Conservation (phyloP, 2,329 filamentous ascomycete genomes). For the Fusarium sp. region DNA sequence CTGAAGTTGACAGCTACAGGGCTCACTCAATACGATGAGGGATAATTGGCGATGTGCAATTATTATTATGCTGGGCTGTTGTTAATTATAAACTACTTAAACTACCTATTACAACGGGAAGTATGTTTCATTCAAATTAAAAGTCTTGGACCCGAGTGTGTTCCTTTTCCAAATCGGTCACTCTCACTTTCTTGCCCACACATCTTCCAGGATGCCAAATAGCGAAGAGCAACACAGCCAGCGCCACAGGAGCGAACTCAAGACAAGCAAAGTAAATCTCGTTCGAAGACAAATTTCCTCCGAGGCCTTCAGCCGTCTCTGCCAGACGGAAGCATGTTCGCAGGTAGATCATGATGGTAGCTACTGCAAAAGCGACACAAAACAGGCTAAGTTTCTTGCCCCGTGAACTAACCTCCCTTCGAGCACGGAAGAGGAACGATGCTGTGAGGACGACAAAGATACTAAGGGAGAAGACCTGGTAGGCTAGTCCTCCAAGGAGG, state of each 20-base stretch:
- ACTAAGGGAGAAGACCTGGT: conserved; percentile 66
- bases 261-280: conserved; percentile 67
- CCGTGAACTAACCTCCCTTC: conserved; percentile 44
- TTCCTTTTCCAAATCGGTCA: conserved; percentile 40
- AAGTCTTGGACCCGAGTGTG: conserved; percentile 23
- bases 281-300: conserved; percentile 60
- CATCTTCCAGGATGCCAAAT: conserved; percentile 51
- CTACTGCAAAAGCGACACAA: conserved; percentile 56
- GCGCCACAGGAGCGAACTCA: conserved; percentile 67
- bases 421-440: conserved; percentile 58
- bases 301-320: conserved; percentile 65
- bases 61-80: background rate
- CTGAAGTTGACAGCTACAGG: conserved; percentile 19
- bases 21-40: background rate
- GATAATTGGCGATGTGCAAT: background rate
- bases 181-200: conserved; percentile 46
- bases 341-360: conserved; percentile 65
- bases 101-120: background rate
- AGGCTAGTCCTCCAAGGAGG: conserved; percentile 66
- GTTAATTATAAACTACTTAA: background rate
- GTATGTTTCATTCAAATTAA: conserved; percentile 23
- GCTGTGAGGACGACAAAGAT: conserved; percentile 61
- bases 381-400: conserved; percentile 56
- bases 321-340: conserved; percentile 67
- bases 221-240: conserved; percentile 62